Conservation (phyloP, 257 asterid species). For the Salvia hispanica region DNA sequence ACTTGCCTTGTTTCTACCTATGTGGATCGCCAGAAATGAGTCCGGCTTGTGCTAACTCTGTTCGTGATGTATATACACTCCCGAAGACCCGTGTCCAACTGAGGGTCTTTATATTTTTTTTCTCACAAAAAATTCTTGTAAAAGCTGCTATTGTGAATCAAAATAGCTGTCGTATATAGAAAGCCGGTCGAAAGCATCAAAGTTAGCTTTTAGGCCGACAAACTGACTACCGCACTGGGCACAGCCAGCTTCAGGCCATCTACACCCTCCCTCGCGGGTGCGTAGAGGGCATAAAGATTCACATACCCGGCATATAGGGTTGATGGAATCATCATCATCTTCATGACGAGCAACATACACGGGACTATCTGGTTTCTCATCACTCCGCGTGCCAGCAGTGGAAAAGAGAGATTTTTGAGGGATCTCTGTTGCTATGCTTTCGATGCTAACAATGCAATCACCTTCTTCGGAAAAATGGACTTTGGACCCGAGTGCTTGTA, state of each 20-base stretch:
- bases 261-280: conserved; percentile 78
- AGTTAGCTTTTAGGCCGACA: conserved; percentile 87
- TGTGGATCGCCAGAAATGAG: conserved; percentile 26
- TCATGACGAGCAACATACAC: conserved; percentile 31
- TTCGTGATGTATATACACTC: conserved; percentile 36
- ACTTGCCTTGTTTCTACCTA: conserved; percentile 27
- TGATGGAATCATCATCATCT: conserved; percentile 43
- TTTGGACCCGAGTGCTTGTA: conserved; percentile 83
- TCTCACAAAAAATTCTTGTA: conserved; percentile 2
- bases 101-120: conserved; percentile 17
- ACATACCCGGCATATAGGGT: conserved; percentile 64
- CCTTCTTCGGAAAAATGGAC: conserved; percentile 76
- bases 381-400: conserved; percentile 37
- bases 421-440: conserved; percentile 56
- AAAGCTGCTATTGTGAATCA: conserved; percentile 46
- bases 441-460: conserved; percentile 73
- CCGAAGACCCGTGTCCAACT: conserved; percentile 31
- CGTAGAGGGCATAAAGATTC: conserved; percentile 79
- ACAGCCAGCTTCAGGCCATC: conserved; percentile 90
- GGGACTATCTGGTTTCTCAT: conserved; percentile 48
- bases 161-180: conserved; percentile 83
- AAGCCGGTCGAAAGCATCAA: conserved; percentile 89
- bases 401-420: conserved; percentile 60
- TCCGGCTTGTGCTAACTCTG: conserved; percentile 32
- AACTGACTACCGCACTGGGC: conserved; percentile 82